phyloP scores from a whole-genome alignment of 805 yeast genomes.

The Candida loeiensis region DNA sequence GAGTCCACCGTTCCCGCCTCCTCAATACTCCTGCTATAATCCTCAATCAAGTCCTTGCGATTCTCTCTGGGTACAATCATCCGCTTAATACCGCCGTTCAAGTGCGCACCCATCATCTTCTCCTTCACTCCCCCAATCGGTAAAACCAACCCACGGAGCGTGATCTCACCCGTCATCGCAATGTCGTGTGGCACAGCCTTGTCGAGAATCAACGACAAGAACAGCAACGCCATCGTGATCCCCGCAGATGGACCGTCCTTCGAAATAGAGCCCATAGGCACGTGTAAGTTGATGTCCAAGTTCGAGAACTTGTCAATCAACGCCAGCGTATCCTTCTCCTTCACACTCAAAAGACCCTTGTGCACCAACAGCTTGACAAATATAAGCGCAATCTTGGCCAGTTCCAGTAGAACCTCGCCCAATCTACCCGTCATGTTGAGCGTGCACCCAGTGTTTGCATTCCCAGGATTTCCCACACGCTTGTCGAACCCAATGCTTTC shows the following conservation, averaged over 20 bases:
- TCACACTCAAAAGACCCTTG: conserved; percentile 30
- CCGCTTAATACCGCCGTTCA: conserved; percentile 52
- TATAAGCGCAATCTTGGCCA: conserved; percentile 74
- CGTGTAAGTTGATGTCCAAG: conserved; percentile 54
- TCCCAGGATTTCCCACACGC: conserved; percentile 24
- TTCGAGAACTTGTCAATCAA: conserved; percentile 46
- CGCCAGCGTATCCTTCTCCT: conserved; percentile 25
- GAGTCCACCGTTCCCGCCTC: conserved; percentile 23
- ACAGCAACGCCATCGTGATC: conserved; percentile 47
- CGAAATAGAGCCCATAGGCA: conserved; percentile 46
- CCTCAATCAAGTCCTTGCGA: conserved; percentile 63
- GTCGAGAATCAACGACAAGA: conserved; percentile 41
- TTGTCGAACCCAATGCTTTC: conserved; percentile 70
- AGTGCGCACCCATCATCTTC: conserved; percentile 74
- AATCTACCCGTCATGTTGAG: conserved; percentile 75
- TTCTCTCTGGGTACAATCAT: conserved; percentile 72
- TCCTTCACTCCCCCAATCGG: conserved; percentile 84
- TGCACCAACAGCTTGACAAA: conserved; percentile 59
- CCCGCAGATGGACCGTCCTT: conserved; percentile 53
- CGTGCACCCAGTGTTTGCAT: conserved; percentile 21
- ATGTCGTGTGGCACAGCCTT: conserved; percentile 45
- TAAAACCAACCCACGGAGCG: conserved; percentile 70
- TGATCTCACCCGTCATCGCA: conserved; percentile 88
- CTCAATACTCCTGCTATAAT: conserved; percentile 39
- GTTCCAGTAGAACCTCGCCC: conserved; percentile 77